phyloP scores from a whole-genome alignment of 1,284 basidiomycete genomes.

The Rhodotorula sp. region DNA sequence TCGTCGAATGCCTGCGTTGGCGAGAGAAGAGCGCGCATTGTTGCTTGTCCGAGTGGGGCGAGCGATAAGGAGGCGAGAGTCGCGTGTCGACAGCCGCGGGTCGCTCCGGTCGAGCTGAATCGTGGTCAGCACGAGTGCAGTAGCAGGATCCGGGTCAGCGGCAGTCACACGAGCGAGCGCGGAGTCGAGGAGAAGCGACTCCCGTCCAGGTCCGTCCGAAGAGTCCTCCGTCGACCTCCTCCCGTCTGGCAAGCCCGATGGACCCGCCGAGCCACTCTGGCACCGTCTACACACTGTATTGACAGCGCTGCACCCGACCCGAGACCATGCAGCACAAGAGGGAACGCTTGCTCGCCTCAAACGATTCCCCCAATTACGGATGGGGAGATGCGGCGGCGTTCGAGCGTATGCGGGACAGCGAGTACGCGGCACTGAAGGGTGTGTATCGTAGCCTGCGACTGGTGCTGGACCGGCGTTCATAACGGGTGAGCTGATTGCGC shows the following conservation, averaged over 20 bases:
- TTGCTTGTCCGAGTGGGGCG: not conserved
- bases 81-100: not conserved
- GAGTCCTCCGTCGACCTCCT: too few species aligned
- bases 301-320: not conserved
- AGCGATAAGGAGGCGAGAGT: not conserved
- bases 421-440: constrained; percentile 39
- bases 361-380: not conserved
- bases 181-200: too few species aligned
- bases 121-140: too few species aligned
- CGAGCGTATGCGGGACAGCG: not conserved
- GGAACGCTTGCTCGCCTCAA: not conserved
- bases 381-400: not conserved
- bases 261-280: not conserved
- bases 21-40: constrained; percentile 1
- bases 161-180: too few species aligned
- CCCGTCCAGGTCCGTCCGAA: too few species aligned
- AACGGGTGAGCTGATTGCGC: not conserved
- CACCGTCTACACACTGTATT: not conserved
- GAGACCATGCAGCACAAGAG: not conserved
- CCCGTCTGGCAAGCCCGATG: not conserved
- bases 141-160: too few species aligned
- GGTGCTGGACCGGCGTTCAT: too few species aligned
- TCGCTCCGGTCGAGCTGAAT: not conserved
- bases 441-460: not conserved
- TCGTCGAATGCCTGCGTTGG: constrained; percentile 15